phyloP scores from a whole-genome alignment of 2,329 filamentous ascomycete genomes.

The Fusarium paranaense region DNA sequence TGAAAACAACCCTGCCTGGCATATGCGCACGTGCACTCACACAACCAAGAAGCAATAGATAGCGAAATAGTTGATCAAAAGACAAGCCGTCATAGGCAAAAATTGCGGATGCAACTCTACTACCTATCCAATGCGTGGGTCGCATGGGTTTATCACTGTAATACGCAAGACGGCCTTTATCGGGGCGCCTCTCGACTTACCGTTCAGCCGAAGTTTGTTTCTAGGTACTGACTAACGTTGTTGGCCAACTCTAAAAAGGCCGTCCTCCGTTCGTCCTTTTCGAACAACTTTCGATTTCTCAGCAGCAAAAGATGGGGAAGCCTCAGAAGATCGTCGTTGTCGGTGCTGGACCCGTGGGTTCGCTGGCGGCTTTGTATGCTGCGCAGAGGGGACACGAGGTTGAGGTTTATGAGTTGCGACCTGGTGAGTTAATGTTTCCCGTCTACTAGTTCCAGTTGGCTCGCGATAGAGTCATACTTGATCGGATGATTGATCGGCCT shows the following conservation, averaged over 20 bases:
- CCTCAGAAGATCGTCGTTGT: constrained; percentile 82
- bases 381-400: constrained; percentile 89
- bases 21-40: background rate
- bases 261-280: constrained; percentile 40
- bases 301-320: constrained; percentile 48
- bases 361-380: constrained; percentile 91
- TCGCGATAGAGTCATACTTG: constrained; percentile 8
- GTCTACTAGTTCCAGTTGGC: background rate
- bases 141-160: background rate
- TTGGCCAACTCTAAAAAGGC: constrained; percentile 2
- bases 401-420: constrained; percentile 92
- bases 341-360: constrained; percentile 93
- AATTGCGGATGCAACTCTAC: background rate
- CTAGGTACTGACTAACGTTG: background rate
- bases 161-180: background rate
- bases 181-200: background rate
- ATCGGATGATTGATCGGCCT: background rate
- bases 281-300: constrained; percentile 14
- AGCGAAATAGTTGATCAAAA: background rate
- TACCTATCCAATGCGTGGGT: background rate
- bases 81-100: background rate
- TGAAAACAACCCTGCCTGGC: background rate
- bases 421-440: constrained; percentile 70
- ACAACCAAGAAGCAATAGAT: background rate
- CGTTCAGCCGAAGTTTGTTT: background rate